Evolutionary conservation across 306 rosid species (phyloP), one percentile per base, ranked within the genome.

Genomic region (Vigna trinervia): DNA sequence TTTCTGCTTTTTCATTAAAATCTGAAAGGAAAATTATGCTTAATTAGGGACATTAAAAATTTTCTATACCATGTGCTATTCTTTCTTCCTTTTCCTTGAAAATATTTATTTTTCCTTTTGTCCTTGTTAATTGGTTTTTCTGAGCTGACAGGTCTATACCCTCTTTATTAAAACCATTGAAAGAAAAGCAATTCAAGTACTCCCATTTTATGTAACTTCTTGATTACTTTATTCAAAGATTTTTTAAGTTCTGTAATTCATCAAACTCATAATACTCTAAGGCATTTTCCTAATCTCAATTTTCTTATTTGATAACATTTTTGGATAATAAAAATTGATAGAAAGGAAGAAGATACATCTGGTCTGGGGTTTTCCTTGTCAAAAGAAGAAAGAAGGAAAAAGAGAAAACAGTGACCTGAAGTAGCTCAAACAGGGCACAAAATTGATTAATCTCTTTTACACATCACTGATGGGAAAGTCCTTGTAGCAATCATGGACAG

Each of bases 21-120:
- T 47, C 23, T 69, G 74, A 47, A 26, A 26, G 26, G 23, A 7
- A 26, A 59, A 34, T 4, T 34, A 6, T 5, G 38, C 38, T 34
- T 34, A 5, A 5, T 56, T 39, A 14, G 67, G 39, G 64, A 39
- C 41, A 22, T 56, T 26, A 73, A 56, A 56, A 4, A 36, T 38
- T 11, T 15, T 22, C 60, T n/a, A 32, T 74, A 26, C 28, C 39
- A n/a, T 13, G 10, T 74, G 14, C 51, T 19, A 12, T 38, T 20
- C 62, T 62, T 75, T 61, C 62, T 75, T 63, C 39, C 15, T 14
- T 75, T 48, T 11, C 52, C 13, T 45, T 43, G 47, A 59, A 59
- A 45, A 28, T 39, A 39, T 57, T 14, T n/a, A 5, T 22, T 73
- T 22, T 60, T 58, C 14, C 12, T 30, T 48, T 75, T 63, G 39